Percentiles rank a stretch among this genome's conserved stretches.
Conservation (phyloP, 768 basidiomycete species). For the Xanthoconium stramineum region DNA sequence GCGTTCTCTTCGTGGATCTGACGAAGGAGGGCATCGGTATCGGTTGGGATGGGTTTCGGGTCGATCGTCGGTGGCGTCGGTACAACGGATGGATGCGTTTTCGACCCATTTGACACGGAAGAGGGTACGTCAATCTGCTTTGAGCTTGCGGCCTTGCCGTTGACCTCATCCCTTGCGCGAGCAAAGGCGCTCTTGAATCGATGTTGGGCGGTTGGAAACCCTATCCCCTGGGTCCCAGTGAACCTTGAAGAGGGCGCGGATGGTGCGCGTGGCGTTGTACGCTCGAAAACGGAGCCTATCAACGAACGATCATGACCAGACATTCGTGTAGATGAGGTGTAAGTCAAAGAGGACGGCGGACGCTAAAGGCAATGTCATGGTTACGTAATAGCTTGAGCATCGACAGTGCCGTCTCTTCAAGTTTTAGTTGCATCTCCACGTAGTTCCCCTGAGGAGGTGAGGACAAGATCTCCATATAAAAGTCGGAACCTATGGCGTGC, state of each 20-base stretch:
- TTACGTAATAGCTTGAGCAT: too few relatives aligned
- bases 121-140: constrained; percentile 11
- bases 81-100: not conserved
- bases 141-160: constrained; percentile 13
- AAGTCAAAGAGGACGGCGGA: not conserved
- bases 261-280: constrained; percentile 28
- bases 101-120: too few relatives aligned
- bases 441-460: too few relatives aligned
- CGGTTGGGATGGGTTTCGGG: constrained; percentile 17
- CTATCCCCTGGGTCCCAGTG: constrained; percentile 31
- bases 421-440: too few relatives aligned
- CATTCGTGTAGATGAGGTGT: constrained; percentile 11
- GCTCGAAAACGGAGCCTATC: constrained; percentile 48
- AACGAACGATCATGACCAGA: constrained; percentile 27
- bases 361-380: too few relatives aligned
- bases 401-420: too few relatives aligned
- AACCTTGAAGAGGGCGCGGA: constrained; percentile 24
- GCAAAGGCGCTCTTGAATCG: constrained; percentile 63
- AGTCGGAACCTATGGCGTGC: too few relatives aligned
- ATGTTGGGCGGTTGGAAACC: constrained; percentile 65
- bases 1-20: constrained; percentile 69
- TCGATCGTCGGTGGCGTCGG: not conserved
- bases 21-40: constrained; percentile 45
- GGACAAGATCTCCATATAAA: too few relatives aligned
- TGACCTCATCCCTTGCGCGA: constrained; percentile 40